Base-by-base conservation (phyloP, 2,329 filamentous ascomycete species). In the Diplodia intermedia region DNA sequence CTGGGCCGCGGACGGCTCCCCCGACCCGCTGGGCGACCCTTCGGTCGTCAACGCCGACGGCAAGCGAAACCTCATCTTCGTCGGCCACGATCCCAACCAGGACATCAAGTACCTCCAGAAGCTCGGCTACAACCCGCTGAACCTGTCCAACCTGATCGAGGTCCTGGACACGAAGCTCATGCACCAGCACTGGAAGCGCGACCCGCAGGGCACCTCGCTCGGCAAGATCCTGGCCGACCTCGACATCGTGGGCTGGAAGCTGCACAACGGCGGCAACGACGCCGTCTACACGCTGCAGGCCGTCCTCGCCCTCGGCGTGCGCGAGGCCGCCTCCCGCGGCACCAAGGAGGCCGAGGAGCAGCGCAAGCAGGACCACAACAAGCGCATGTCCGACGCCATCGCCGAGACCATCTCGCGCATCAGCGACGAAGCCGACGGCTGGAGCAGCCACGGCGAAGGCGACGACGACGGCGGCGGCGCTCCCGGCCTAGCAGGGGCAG, bases 201-300 rank as follows among this genome's bases (percentile, higher is more conserved):
- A 86, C 26, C 73, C 75, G 0, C 81, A 90, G 2, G 76, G 83
- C 3, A 84, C 85, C 15, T 86, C 85, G 1, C 84, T 98, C 1
- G 81, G 80, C 0, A 80, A 73, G 6, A 83, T 96, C 15, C 85
- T 97, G 29, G 74, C 78, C 6, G 84, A 90, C 6, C 82, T 97
- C 33, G 86, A 85, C 2, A 86, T 96, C 9, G 73, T 80, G 0
- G 86, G 83, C 52, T 86, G 82, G 78, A 84, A 91, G 72, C 82
- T 94, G n/a, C 93, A 97, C 78, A 97, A 97, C 74, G 93, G 90
- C 0, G 86, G 93, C 1, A 97, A 97, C 71, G 93, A 97, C 75
- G 93, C 93, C 0, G 86, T 89, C 1, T 95, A 91, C 76, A 94
- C 92, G 0, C 79, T 97, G 70, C 88, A 90, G 70, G 90, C 88